Percentiles rank a stretch among this genome's conserved stretches.
Evolutionary conservation across 139 green algal species (phyloP).

Genomic region (Closterium sp.): DNA sequence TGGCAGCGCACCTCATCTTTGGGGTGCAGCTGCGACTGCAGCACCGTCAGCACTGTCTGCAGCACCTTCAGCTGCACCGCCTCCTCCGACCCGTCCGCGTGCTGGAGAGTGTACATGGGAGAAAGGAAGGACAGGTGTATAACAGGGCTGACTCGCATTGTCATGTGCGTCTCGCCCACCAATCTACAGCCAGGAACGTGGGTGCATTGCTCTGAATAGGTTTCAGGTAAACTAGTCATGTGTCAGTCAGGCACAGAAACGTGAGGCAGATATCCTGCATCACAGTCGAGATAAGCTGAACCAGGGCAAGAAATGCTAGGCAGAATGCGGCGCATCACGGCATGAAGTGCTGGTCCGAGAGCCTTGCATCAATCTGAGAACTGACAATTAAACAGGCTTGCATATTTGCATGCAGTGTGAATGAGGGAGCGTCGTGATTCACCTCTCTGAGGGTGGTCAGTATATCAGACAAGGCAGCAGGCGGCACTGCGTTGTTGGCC

Average conservation of each 20-base stretch:
- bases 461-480: slow-evolving; percentile 58
- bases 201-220: too few relatives aligned
- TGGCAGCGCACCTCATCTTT: slow-evolving; percentile 48
- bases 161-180: too few relatives aligned
- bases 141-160: neutral
- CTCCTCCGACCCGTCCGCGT: slow-evolving; percentile 63
- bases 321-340: neutral
- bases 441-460: slow-evolving; percentile 67
- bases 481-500: slow-evolving; percentile 68
- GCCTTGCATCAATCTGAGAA: too few relatives aligned
- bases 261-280: too few relatives aligned
- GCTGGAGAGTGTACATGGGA: neutral
- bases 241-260: too few relatives aligned
- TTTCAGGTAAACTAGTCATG: too few relatives aligned
- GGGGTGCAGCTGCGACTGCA: slow-evolving; percentile 70
- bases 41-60: slow-evolving; percentile 76
- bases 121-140: neutral
- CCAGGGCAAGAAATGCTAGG: neutral
- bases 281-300: too few relatives aligned
- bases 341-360: too few relatives aligned
- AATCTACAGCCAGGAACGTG: neutral
- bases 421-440: neutral
- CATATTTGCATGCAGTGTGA: neutral
- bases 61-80: slow-evolving; percentile 79
- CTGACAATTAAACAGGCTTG: too few relatives aligned